These are phyloP conservation scores for Rehmannia glutinosa DNA, from an alignment of 257 asterid species.

Conservation along the genomic window DNA sequence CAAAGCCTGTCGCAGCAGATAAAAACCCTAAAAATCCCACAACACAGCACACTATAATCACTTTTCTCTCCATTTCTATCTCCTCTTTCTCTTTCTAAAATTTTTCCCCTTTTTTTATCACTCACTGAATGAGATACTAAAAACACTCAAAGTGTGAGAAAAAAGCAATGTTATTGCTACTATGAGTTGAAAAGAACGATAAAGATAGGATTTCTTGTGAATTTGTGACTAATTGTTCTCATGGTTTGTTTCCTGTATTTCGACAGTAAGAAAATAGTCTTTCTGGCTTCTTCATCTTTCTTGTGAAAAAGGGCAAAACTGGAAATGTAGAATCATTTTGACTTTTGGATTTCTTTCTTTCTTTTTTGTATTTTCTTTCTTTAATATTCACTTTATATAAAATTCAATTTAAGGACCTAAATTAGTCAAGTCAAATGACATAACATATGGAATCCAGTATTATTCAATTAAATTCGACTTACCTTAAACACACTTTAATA, in stretches of 20 bases:
- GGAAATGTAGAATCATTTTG: background rate
- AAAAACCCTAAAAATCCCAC: conserved; percentile 65
- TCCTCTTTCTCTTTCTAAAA: conserved; percentile 3
- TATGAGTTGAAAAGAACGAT: background rate
- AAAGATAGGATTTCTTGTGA: background rate
- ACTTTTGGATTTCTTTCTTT: background rate
- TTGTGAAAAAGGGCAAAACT: background rate
- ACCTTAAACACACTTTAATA: no score
- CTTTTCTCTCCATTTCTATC: conserved; percentile 53
- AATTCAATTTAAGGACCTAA: no score
- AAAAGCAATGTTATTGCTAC: conserved; percentile 1
- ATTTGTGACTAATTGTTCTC: background rate
- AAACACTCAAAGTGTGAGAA: conserved; percentile 8
- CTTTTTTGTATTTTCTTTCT: background rate
- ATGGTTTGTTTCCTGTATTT: background rate
- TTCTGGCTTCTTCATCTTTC: background rate
- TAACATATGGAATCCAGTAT: no score
- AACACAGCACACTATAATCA: conserved; percentile 37
- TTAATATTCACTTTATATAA: no score
- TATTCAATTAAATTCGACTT: no score
- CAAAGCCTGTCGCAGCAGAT: conserved; percentile 73
- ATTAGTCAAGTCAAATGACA: no score
- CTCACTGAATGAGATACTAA: conserved; percentile 6
- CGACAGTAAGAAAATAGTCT: background rate
- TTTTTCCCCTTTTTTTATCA: conserved; percentile 11